These are phyloP conservation scores for Penicillium sp. DNA, from an alignment of 2,329 filamentous ascomycete species.

Conservation along the genomic window DNA sequence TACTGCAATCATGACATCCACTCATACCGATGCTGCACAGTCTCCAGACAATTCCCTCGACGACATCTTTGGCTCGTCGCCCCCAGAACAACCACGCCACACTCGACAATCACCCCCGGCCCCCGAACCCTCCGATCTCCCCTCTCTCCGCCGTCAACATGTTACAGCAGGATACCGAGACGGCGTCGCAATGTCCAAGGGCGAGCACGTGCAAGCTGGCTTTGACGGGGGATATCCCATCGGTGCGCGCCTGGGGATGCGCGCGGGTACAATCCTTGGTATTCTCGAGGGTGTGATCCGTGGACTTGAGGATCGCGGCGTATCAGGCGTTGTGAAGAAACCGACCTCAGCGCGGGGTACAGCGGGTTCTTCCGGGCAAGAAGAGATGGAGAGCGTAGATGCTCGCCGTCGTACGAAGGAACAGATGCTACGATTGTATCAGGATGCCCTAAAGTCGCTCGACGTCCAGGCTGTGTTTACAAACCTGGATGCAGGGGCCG, in stretches of 20 bases:
- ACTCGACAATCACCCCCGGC: neutral
- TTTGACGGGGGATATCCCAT: conserved; percentile 89
- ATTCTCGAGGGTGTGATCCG: conserved; percentile 63
- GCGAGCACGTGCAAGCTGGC: conserved; percentile 68
- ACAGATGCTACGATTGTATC: conserved; percentile 30
- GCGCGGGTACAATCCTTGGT: conserved; percentile 69
- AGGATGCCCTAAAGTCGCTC: conserved; percentile 54
- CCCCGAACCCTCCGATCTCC: conserved; percentile 59
- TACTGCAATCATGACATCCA: conserved; percentile 21
- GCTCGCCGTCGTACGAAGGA: conserved; percentile 38
- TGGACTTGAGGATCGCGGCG: conserved; percentile 27
- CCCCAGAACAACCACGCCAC: conserved; percentile 15
- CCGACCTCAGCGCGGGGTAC: conserved; percentile 17
- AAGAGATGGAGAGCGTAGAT: neutral
- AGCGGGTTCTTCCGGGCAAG: conserved; percentile 4
- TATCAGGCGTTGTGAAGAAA: conserved; percentile 25
- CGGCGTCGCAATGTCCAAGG: conserved; percentile 71
- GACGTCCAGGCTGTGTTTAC: conserved; percentile 59
- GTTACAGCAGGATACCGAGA: conserved; percentile 85
- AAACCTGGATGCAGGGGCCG: conserved; percentile 34
- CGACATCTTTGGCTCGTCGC: conserved; percentile 42
- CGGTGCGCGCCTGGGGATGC: conserved; percentile 71
- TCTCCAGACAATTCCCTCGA: conserved; percentile 30
- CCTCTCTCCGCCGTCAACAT: conserved; percentile 67
- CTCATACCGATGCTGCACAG: conserved; percentile 11